A percentile compares a stretch with the other conserved stretches of the same genome.
These are phyloP conservation scores for Podila epigama DNA, from an alignment of 192 early-diverging fungal species.

Conservation along the genomic window DNA sequence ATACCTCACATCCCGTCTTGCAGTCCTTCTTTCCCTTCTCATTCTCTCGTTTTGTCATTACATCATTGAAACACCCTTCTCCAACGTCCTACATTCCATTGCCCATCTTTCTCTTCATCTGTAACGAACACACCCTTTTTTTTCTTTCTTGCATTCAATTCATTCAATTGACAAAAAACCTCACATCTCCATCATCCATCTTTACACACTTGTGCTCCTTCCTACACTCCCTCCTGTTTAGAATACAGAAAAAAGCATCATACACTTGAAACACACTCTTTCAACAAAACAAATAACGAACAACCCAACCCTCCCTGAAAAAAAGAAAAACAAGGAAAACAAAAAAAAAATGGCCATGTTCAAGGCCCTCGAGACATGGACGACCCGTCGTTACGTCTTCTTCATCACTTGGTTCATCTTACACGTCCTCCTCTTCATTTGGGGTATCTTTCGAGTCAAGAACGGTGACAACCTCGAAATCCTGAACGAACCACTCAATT, in stretches of 20 bases:
- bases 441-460: conserved; percentile 60
- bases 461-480: conserved; percentile 50
- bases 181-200: background rate
- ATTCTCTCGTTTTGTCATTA: background rate
- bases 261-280: background rate
- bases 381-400: conserved; percentile 34
- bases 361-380: conserved; percentile 45
- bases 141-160: background rate
- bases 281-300: background rate
- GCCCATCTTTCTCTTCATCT: background rate
- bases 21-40: background rate
- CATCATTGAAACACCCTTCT: no score
- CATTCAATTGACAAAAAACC: background rate
- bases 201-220: background rate
- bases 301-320: background rate
- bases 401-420: conserved; percentile 47
- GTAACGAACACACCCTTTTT: background rate
- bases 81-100: background rate
- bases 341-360: conserved; percentile 2
- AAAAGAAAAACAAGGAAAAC: background rate
- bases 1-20: background rate
- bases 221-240: background rate
- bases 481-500: conserved; percentile 54
- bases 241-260: no score
- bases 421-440: conserved; percentile 58